Percentiles rank a stretch among this genome's conserved stretches.
These are phyloP conservation scores for Silene latifolia DNA, from an alignment of 148 eudicot species.

Conservation along the genomic window DNA sequence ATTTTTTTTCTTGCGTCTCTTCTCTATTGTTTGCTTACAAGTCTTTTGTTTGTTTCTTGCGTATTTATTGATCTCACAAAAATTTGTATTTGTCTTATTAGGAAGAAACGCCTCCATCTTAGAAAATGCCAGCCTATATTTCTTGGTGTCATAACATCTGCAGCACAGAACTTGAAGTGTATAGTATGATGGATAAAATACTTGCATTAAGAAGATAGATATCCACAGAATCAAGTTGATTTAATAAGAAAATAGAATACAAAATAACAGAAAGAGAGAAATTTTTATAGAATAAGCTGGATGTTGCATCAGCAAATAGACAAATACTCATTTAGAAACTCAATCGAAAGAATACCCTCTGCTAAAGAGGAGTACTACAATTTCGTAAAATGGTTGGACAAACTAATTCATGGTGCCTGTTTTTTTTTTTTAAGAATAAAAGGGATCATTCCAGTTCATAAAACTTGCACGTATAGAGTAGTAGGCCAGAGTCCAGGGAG, in stretches of 20 bases:
- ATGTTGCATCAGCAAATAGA: background rate
- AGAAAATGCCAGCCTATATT: constrained; percentile 79
- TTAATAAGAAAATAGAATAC: background rate
- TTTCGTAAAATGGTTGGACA: background rate
- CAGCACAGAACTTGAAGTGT: constrained; percentile 20
- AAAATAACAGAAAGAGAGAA: background rate
- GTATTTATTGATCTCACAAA: no score
- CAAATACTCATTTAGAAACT: background rate
- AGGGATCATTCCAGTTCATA: background rate
- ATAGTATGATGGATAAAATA: background rate
- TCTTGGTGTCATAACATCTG: constrained; percentile 87
- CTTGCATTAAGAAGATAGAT: background rate
- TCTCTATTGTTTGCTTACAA: no score
- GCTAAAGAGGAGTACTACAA: background rate
- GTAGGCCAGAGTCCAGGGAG: no score
- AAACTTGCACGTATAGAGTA: background rate
- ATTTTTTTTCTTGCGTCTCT: no score
- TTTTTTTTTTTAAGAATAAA: background rate
- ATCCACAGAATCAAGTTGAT: background rate
- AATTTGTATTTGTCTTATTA: no score
- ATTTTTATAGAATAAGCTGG: background rate
- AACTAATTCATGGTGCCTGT: background rate
- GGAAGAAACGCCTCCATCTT: constrained; percentile 93
- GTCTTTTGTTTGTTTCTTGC: no score
- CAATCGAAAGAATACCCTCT: background rate